A percentile compares a stretch with the other conserved stretches of the same genome.
phyloP scores from a whole-genome alignment of 257 asterid species.

The Nemophila menziesii region DNA sequence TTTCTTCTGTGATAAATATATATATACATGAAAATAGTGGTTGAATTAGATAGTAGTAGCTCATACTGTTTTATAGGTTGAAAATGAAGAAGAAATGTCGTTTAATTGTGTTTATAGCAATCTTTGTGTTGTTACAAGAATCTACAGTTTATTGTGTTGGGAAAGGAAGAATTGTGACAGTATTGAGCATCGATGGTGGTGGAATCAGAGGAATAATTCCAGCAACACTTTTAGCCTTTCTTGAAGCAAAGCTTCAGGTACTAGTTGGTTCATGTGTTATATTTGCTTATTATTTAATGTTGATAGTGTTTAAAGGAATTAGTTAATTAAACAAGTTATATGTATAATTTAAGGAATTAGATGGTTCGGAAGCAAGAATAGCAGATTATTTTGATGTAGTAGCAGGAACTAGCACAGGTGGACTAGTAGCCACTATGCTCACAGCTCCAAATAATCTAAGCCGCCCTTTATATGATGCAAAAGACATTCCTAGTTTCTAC shows the following conservation, averaged over 20 bases:
- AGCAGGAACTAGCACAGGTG: slow-evolving; percentile 49
- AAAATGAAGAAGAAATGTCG: not conserved
- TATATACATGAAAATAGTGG: too few relatives aligned
- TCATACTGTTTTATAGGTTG: not conserved
- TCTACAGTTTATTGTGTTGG: slow-evolving; percentile 17
- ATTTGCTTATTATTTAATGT: not conserved
- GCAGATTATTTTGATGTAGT: slow-evolving; percentile 41
- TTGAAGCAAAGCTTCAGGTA: slow-evolving; percentile 54
- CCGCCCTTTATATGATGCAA: slow-evolving; percentile 32
- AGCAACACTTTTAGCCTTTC: slow-evolving; percentile 32
- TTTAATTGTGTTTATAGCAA: not conserved
- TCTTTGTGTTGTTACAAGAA: slow-evolving; percentile 5
- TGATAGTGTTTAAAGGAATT: too few relatives aligned
- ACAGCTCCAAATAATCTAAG: slow-evolving; percentile 23
- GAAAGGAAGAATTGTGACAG: slow-evolving; percentile 34
- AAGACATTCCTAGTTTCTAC: slow-evolving; percentile 29
- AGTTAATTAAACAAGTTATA: too few relatives aligned
- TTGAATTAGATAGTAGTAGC: not conserved
- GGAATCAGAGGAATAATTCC: slow-evolving; percentile 56
- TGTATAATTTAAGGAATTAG: slow-evolving; percentile 21
- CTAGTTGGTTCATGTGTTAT: not conserved
- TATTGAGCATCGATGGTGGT: slow-evolving; percentile 54
- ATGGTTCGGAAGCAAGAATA: slow-evolving; percentile 34
- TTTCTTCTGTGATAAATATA: too few relatives aligned
- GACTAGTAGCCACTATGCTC: slow-evolving; percentile 32